A percentile compares a stretch with the other conserved stretches of the same genome.
Evolutionary conservation across 768 basidiomycete species (phyloP).

Genomic region (Amanita rubescens): DNA sequence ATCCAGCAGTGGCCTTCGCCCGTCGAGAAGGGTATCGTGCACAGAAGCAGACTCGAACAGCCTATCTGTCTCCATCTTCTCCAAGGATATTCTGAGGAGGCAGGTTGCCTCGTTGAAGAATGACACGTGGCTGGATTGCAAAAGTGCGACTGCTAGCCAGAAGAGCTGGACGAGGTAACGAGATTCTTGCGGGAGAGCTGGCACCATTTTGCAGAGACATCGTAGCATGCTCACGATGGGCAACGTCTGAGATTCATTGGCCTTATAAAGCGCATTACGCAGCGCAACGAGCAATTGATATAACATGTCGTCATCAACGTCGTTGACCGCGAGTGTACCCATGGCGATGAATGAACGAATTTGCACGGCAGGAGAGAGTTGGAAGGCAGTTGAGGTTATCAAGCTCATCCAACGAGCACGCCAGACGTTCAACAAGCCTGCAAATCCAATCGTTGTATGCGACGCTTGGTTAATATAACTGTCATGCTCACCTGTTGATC

Average conservation of each 20-base stretch:
- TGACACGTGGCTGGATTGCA: conserved; percentile 68
- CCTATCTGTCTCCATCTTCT: conserved; percentile 54
- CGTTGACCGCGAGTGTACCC: conserved; percentile 71
- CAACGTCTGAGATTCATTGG: conserved; percentile 61
- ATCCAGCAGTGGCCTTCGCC: conserved; percentile 58
- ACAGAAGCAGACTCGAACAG: conserved; percentile 50
- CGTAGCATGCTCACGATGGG: conserved; percentile 85
- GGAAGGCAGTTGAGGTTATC: conserved; percentile 84
- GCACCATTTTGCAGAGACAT: conserved; percentile 73
- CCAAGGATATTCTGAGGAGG: conserved; percentile 58
- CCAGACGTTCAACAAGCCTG: conserved; percentile 83
- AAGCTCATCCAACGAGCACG: conserved; percentile 90
- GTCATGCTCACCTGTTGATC: conserved; percentile 53
- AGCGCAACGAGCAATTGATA: conserved; percentile 92
- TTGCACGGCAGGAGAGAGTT: conserved; percentile 82
- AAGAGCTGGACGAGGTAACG: conserved; percentile 71
- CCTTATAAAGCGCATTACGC: conserved; percentile 57
- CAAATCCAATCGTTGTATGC: conserved; percentile 1
- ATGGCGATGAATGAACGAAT: conserved; percentile 81
- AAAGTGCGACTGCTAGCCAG: conserved; percentile 82
- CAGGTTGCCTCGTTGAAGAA: conserved; percentile 64
- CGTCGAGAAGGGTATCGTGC: conserved; percentile 51
- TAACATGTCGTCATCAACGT: conserved; percentile 88
- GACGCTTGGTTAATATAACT: background rate
- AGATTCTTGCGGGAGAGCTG: conserved; percentile 58